These are phyloP conservation scores for Coriaria nepalensis DNA, from an alignment of 306 rosid genomes.

Conservation along the genomic window DNA sequence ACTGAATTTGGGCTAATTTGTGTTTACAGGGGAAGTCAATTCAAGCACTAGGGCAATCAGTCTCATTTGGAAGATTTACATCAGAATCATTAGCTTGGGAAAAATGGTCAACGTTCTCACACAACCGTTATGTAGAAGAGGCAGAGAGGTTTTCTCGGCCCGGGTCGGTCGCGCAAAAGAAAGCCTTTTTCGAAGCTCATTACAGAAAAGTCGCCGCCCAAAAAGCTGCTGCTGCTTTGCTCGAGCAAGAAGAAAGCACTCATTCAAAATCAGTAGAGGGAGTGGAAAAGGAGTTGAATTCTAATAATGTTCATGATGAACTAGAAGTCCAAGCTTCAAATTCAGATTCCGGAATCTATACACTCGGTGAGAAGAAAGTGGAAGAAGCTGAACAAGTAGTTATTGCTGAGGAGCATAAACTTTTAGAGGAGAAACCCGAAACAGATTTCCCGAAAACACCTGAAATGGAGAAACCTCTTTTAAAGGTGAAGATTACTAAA, in stretches of 20 bases:
- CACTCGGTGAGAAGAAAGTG: constrained; percentile 18
- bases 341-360: constrained; percentile 11
- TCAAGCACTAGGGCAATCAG: constrained; percentile 73
- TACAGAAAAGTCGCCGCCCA: constrained; percentile 90
- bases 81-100: constrained; percentile 81
- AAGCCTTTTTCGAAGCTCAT: constrained; percentile 98
- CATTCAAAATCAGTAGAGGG: no score
- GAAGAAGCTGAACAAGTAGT: constrained; percentile 18
- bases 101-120: constrained; percentile 74
- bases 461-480: constrained; percentile 25
- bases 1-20: not conserved
- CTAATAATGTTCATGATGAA: constrained; percentile 19
- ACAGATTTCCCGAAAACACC: no score
- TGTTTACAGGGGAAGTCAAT: constrained; percentile 44
- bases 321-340: constrained; percentile 14
- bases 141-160: constrained; percentile 74
- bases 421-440: constrained; percentile 19
- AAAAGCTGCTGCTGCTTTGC: constrained; percentile 64
- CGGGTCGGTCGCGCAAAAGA: constrained; percentile 94
- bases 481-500: constrained; percentile 42
- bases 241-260: constrained; percentile 38
- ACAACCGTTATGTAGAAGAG: constrained; percentile 89
- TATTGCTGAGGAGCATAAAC: constrained; percentile 8
- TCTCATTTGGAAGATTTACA: constrained; percentile 83
- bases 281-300: not conserved